phyloP scores from a whole-genome alignment of 495 filamentous ascomycete genomes.

The Lichenothelia convexa region DNA sequence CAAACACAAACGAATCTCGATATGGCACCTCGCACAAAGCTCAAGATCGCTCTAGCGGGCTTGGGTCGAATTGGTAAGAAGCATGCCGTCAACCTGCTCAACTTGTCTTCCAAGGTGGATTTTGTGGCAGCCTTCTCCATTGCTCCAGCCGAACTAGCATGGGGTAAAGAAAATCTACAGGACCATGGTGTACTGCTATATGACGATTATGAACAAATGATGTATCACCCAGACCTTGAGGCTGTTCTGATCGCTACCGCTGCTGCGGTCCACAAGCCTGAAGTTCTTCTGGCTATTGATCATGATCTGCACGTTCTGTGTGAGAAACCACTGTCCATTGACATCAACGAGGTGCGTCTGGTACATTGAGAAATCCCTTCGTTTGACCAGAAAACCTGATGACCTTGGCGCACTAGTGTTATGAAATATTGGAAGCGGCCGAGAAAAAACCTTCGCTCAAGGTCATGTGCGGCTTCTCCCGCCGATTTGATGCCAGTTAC shows the following conservation, averaged over 20 bases:
- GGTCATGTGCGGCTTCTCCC: constrained; percentile 7
- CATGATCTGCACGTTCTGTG: constrained; percentile 34
- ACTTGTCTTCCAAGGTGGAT: too few relatives aligned
- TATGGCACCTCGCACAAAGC: too few relatives aligned
- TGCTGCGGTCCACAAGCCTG: constrained; percentile 34
- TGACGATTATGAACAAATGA: constrained; percentile 37
- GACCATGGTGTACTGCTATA: constrained; percentile 12
- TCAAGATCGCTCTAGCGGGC: constrained; percentile 33
- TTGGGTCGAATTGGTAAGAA: constrained; percentile 42
- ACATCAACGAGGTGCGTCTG: constrained; percentile 3
- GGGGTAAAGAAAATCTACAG: constrained; percentile 22
- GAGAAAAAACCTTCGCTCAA: constrained; percentile 2
- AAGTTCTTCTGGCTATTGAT: constrained; percentile 35
- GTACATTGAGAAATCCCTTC: too few relatives aligned
- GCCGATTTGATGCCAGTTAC: constrained; percentile 7
- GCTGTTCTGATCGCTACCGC: constrained; percentile 34
- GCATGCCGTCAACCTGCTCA: constrained; percentile 33
- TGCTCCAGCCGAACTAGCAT: constrained; percentile 30
- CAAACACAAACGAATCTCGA: too few relatives aligned
- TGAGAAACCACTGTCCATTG: constrained; percentile 30
- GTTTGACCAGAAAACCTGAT: too few relatives aligned
- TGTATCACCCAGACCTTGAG: constrained; percentile 32
- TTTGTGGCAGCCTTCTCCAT: constrained; percentile 34
- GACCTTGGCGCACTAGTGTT: too few relatives aligned
- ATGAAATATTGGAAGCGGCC: constrained; percentile 3